Evolutionary conservation across 148 eudicot species (phyloP).

Genomic region (Beta vulgaris): DNA sequence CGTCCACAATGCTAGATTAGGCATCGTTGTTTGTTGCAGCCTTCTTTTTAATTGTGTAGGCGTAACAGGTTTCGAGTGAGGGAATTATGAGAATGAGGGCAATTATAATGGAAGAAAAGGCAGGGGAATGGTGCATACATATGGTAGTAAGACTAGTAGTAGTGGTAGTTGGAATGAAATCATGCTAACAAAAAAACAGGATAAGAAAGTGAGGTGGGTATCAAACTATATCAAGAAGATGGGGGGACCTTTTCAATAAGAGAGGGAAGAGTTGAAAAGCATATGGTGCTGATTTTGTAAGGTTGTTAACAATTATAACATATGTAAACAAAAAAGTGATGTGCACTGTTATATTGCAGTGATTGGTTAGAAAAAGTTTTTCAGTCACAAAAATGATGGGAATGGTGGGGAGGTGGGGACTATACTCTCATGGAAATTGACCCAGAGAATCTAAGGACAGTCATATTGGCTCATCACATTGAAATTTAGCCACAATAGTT

Average conservation of each 20-base stretch:
- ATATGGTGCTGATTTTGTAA: conserved; percentile 28
- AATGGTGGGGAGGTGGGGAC: conserved; percentile 32
- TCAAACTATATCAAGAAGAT: conserved; percentile 21
- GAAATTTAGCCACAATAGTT: conserved; percentile 18
- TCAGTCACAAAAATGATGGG: conserved; percentile 21
- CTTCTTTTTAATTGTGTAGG: not conserved
- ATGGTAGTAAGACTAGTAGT: not conserved
- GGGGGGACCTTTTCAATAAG: conserved; percentile 27
- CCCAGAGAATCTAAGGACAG: conserved; percentile 28
- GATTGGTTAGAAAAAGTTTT: conserved; percentile 27
- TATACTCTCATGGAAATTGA: conserved; percentile 4
- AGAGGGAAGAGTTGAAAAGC: conserved; percentile 24
- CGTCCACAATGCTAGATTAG: conserved; percentile 44
- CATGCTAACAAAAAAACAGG: conserved; percentile 14
- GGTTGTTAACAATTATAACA: conserved; percentile 29
- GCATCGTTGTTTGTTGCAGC: too few species aligned
- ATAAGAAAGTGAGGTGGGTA: conserved; percentile 40
- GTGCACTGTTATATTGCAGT: conserved; percentile 6
- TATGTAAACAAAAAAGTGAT: conserved; percentile 25
- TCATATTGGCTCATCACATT: conserved; percentile 12
- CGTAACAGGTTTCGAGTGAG: conserved; percentile 4
- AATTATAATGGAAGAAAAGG: conserved; percentile 26
- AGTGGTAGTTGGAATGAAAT: not conserved
- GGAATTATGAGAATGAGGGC: conserved; percentile 33
- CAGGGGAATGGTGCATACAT: not conserved